Evolutionary conservation across 1,284 basidiomycete genomes (phyloP), one percentile per base, ranked within the genome.

Genomic region (Cerioporus squamosus): DNA sequence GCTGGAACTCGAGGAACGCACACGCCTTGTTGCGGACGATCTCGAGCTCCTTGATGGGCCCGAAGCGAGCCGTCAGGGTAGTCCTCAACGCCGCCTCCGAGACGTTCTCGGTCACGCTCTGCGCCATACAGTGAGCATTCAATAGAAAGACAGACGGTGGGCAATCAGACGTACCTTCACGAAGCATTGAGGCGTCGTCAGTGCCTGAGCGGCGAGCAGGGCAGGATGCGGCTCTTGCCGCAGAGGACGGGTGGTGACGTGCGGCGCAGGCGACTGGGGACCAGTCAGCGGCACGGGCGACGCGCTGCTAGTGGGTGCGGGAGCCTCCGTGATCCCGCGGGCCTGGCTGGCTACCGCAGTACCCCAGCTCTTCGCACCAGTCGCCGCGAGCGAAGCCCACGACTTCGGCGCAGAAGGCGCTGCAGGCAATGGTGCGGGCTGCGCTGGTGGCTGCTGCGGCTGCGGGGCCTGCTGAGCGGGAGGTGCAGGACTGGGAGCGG

Each of bases 1-100:
- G 79, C 38, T 74, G 75, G 77, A 97, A 99, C 74, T 98, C 96
- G 68, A 96, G 83, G 82, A 98, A 98, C 1, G 96, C 97, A 71
- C 95, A 98, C 0, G 93, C 94, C 75, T 95, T 97, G 72, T 70
- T 71, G 63, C 91, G 90, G 50, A 97, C 90, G 66, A 98, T 89
- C 75, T 98, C 95, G 48, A 95, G 77, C 50, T 95, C 93, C 75
- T 92, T 93, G 70, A 97, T 82, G 3, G 88, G 82, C 5, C 96
- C 96, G 74, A 98, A 98, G 46, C 88, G 86, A 36, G 79, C 69
- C 5, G 80, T 78, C 26, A 98, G 84, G 10, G 81, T 77, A 23
- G 77, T 75, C 48, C 75, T 79, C 33, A 98, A 81, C 1, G 83
- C 79, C 18, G 75, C 67, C 53, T 88, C 82, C 56, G 87, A 80